Percentiles rank a stretch among this genome's conserved stretches.
Conservation (phyloP, 805 yeast genomes). For the Candida namnaoensis region DNA sequence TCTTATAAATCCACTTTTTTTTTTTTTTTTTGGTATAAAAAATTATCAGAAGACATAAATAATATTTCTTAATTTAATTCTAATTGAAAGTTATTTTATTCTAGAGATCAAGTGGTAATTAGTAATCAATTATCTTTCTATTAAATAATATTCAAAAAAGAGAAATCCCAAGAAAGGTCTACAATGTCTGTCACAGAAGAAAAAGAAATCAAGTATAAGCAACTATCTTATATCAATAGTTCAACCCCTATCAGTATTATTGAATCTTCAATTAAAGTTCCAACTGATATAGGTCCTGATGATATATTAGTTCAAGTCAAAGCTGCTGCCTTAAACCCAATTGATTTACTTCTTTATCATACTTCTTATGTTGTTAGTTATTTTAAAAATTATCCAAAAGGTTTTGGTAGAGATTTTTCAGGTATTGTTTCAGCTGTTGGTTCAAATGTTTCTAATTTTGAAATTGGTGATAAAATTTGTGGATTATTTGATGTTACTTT, state of each 20-base stretch:
- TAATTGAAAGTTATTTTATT: too few relatives aligned
- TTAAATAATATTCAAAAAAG: too few relatives aligned
- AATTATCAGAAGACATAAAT: too few relatives aligned
- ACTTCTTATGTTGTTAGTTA: slow-evolving; percentile 19
- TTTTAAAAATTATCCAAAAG: slow-evolving; percentile 20
- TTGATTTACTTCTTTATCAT: slow-evolving; percentile 43
- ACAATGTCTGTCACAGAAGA: too few relatives aligned
- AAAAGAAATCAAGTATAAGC: not conserved
- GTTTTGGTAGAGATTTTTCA: slow-evolving; percentile 44
- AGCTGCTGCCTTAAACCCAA: slow-evolving; percentile 49
- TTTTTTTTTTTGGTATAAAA: too few relatives aligned
- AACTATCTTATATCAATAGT: not conserved
- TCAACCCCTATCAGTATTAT: not conserved
- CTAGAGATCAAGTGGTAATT: too few relatives aligned
- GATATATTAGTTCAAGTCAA: slow-evolving; percentile 37
- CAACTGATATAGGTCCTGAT: slow-evolving; percentile 23
- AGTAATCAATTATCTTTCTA: too few relatives aligned
- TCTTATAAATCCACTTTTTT: too few relatives aligned
- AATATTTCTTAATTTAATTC: too few relatives aligned
- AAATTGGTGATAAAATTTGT: slow-evolving; percentile 49
- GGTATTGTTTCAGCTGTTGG: slow-evolving; percentile 49
- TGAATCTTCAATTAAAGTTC: slow-evolving; percentile 8
- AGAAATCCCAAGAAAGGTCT: too few relatives aligned
- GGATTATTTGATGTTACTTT: slow-evolving; percentile 24
- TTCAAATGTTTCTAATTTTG: slow-evolving; percentile 24